These are phyloP conservation scores for Elsinoe arachidis DNA, from an alignment of 2,329 filamentous ascomycete species.

Conservation along the genomic window DNA sequence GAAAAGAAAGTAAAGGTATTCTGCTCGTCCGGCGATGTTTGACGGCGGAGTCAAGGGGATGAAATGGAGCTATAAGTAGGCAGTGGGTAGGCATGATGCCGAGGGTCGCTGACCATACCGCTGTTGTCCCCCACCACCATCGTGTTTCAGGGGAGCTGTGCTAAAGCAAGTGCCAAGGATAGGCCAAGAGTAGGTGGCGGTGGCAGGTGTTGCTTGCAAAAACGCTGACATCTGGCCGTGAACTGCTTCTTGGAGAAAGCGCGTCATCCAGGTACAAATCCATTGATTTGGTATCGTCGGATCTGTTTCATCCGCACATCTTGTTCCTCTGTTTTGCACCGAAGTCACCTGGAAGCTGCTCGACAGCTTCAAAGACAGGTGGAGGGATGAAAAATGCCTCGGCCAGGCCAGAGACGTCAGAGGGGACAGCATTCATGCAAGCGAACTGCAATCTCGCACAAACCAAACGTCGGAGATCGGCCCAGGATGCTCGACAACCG, in stretches of 20 bases:
- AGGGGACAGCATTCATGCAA: background rate
- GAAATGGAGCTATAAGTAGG: background rate
- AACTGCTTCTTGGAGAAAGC: no score
- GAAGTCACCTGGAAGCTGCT: no score
- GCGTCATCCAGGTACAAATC: no score
- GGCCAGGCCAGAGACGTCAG: background rate
- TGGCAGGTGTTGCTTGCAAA: background rate
- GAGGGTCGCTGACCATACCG: background rate
- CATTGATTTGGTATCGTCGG: no score
- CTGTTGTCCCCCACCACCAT: background rate
- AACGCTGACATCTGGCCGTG: background rate
- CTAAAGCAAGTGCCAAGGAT: background rate
- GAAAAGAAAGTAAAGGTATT: background rate
- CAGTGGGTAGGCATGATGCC: background rate
- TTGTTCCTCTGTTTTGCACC: no score
- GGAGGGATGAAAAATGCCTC: background rate
- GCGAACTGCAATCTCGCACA: background rate
- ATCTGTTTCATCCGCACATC: no score
- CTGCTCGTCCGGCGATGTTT: conserved; percentile 8
- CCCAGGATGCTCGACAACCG: background rate
- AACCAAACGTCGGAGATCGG: background rate
- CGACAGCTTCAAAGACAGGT: no score
- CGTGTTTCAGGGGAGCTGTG: background rate
- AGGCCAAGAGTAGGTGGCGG: background rate
- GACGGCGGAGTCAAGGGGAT: background rate